A percentile compares a stretch with the other conserved stretches of the same genome.
Conservation (phyloP, 306 rosid species). For the Malus sieversii region DNA sequence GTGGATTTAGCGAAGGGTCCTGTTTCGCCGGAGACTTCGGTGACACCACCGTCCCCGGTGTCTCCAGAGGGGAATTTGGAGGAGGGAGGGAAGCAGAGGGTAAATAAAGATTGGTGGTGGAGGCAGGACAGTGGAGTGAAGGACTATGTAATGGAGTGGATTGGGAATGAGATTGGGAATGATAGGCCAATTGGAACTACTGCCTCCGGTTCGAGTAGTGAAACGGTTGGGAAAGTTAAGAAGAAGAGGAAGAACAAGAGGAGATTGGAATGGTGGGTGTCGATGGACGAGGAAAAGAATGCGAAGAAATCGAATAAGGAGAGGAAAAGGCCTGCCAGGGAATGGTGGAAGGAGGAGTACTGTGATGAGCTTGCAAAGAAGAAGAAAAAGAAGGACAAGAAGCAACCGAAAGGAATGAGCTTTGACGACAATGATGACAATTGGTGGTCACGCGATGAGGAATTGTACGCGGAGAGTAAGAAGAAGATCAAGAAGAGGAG, state of each 20-base stretch:
- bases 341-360: constrained; percentile 95
- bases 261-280: constrained; percentile 85
- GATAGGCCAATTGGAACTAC: constrained; percentile 35
- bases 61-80: constrained; percentile 27
- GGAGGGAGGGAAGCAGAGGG: constrained; percentile 35
- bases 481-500: constrained; percentile 26
- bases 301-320: constrained; percentile 34
- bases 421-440: constrained; percentile 36
- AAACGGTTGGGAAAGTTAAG: constrained; percentile 19
- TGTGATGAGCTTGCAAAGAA: constrained; percentile 59
- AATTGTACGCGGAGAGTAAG: constrained; percentile 43
- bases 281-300: constrained; percentile 65
- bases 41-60: background rate
- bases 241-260: constrained; percentile 39
- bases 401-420: constrained; percentile 35
- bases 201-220: constrained; percentile 17
- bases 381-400: constrained; percentile 56
- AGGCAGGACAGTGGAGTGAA: constrained; percentile 59
- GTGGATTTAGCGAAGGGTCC: constrained; percentile 26
- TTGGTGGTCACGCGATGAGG: constrained; percentile 62
- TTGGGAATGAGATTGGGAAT: constrained; percentile 65
- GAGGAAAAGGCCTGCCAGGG: constrained; percentile 72
- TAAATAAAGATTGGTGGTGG: constrained; percentile 67
- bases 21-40: background rate
- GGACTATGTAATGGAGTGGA: constrained; percentile 94